phyloP scores from a whole-genome alignment of 2,329 filamentous ascomycete species.

The Chlorencoelia australis region DNA sequence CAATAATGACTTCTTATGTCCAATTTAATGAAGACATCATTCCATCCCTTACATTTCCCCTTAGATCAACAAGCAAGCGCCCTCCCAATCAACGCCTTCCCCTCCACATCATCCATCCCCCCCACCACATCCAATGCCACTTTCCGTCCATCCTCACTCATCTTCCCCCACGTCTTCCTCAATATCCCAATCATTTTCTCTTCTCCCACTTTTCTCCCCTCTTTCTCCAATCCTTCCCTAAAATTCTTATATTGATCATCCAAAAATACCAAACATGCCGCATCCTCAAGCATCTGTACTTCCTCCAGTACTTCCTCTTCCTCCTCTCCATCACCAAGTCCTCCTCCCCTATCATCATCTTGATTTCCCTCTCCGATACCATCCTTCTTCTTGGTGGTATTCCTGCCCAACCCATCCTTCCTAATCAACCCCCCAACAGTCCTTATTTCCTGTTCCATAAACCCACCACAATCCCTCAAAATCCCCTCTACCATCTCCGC shows the following conservation, averaged over 20 bases:
- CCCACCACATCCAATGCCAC: slow-evolving; percentile 58
- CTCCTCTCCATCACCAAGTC: slow-evolving; percentile 51
- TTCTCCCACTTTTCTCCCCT: slow-evolving; percentile 65
- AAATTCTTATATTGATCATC: slow-evolving; percentile 82
- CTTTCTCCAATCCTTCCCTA: slow-evolving; percentile 67
- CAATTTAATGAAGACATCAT: no score
- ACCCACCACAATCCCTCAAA: slow-evolving; percentile 31
- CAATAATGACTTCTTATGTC: no score
- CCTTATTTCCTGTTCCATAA: slow-evolving; percentile 40
- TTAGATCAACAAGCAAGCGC: no score
- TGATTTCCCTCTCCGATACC: not conserved
- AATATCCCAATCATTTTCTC: slow-evolving; percentile 65
- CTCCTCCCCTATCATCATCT: slow-evolving; percentile 44
- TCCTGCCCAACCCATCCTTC: slow-evolving; percentile 61
- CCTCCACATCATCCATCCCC: slow-evolving; percentile 53
- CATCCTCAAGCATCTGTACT: slow-evolving; percentile 71
- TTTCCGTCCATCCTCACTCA: slow-evolving; percentile 51
- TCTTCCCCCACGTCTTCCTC: slow-evolving; percentile 68
- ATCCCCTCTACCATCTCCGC: slow-evolving; percentile 48
- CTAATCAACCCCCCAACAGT: slow-evolving; percentile 63
- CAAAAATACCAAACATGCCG: slow-evolving; percentile 77
- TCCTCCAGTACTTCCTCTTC: no score
- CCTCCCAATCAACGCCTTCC: slow-evolving; percentile 50
- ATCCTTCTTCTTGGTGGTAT: no score
- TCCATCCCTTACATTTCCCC: no score